Evolutionary conservation across 805 yeast genomes (phyloP).

Genomic region (Brettanomyces sp.): DNA sequence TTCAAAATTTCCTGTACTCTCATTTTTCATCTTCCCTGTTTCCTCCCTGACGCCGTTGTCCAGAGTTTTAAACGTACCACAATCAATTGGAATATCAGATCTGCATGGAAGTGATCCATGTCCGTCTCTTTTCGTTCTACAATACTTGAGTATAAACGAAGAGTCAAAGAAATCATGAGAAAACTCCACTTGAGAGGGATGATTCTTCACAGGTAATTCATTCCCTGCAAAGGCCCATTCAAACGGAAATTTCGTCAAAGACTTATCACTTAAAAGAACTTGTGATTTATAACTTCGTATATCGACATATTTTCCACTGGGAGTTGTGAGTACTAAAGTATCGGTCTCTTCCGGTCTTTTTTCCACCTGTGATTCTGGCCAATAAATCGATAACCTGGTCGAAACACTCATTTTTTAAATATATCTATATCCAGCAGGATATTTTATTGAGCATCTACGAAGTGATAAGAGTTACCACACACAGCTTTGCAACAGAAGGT

Average conservation of each 20-base stretch:
- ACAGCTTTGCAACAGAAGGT: no score
- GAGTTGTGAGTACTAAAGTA: conserved; percentile 41
- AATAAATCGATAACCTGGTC: conserved; percentile 41
- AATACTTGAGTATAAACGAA: conserved; percentile 20
- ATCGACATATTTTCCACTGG: conserved; percentile 38
- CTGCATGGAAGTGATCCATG: conserved; percentile 6
- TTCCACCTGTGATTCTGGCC: conserved; percentile 31
- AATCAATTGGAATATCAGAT: conserved; percentile 26
- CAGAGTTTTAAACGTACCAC: conserved; percentile 35
- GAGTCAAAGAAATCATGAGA: conserved; percentile 34
- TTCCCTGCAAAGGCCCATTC: conserved; percentile 54
- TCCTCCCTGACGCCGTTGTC: conserved; percentile 37
- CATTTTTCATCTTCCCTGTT: conserved; percentile 40
- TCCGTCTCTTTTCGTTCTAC: background rate
- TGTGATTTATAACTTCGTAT: conserved; percentile 28
- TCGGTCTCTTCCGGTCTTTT: conserved; percentile 33
- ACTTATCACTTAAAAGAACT: conserved; percentile 9
- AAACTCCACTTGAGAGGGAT: conserved; percentile 29
- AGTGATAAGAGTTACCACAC: no score
- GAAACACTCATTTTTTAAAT: conserved; percentile 23
- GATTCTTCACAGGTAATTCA: conserved; percentile 25
- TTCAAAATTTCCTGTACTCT: conserved; percentile 31
- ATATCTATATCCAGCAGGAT: no score
- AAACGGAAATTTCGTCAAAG: conserved; percentile 31
- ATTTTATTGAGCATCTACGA: no score